Conservation (phyloP, 495 filamentous ascomycete species). For the Aspergillus campestris region DNA sequence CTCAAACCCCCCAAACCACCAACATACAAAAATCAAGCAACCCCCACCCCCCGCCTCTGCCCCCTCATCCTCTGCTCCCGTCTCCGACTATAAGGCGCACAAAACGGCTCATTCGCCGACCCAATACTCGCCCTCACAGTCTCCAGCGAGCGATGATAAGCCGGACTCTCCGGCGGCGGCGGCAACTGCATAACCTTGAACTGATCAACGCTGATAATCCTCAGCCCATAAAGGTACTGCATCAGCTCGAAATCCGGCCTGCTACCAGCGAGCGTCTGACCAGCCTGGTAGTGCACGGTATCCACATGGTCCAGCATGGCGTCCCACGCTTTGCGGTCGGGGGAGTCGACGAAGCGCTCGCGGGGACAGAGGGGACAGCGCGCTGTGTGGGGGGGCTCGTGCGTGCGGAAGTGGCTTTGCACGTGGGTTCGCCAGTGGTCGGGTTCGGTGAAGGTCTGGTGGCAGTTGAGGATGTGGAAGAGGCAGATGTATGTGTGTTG, state of each 20-base stretch:
- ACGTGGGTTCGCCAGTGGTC: conserved; percentile 36
- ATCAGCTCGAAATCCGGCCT: conserved; percentile 39
- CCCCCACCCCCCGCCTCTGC: conserved; percentile 29
- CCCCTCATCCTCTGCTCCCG: conserved; percentile 35
- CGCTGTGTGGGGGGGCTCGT: conserved; percentile 28
- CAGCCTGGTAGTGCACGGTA: conserved; percentile 27
- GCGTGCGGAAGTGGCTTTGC: conserved; percentile 34
- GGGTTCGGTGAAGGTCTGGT: conserved; percentile 28
- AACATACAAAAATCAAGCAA: conserved; percentile 15
- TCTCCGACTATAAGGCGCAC: conserved; percentile 36
- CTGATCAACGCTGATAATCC: conserved; percentile 38
- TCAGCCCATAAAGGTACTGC: conserved; percentile 34
- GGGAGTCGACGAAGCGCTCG: conserved; percentile 23
- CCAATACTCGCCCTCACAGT: conserved; percentile 34
- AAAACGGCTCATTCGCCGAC: conserved; percentile 39
- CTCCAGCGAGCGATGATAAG: conserved; percentile 37
- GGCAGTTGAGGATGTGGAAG: conserved; percentile 38
- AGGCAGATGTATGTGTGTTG: conserved; percentile 31
- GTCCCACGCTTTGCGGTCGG: conserved; percentile 27
- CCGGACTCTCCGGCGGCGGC: conserved; percentile 35
- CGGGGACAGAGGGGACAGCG: conserved; percentile 33
- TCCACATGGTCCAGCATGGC: conserved; percentile 34
- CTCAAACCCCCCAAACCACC: neutral
- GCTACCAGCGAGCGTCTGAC: conserved; percentile 32
- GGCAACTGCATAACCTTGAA: conserved; percentile 38